Base-by-base conservation (phyloP, 2,329 filamentous ascomycete species). In the Didymella exigua region DNA sequence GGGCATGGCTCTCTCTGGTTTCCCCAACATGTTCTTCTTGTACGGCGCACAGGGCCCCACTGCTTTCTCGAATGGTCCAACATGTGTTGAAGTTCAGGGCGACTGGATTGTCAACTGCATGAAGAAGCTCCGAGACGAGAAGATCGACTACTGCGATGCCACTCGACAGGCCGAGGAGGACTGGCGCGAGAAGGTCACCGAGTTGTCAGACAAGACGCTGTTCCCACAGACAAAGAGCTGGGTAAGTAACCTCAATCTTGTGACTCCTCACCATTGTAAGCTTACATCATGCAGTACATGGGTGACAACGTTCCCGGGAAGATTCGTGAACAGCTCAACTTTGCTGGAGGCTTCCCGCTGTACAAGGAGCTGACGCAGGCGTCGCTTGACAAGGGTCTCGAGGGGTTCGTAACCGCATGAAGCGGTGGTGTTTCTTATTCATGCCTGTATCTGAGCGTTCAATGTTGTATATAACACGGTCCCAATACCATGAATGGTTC, bases 31-130 rank as follows among this genome's bases (percentile, higher is more conserved):
- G 47, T 56, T 56, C 42, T 56, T 56, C 70, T 64, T 78, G 11
- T 80, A 81, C 59, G 77, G 78, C 2, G 73, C 77, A 4, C 78
- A 80, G 52, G 78, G 76, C 0, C 78, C 78, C 0, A 80, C 78
- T 0, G 77, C 78, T 2, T 79, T 79, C 62, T 74, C 71, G 48
- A 81, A 81, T 45, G 78, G 78, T 0, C 78, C 78, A 2, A 76
- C 70, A 26, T 79, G 77, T 56, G 69, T 78, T 19, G 77, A 80
- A 55, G 68, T 72, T 4, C 78, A 81, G 60, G 75, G 73, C 13
- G 76, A 80, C 42, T 80, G 75, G 69, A 77, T 80, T 30, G 74
- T 78, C 27, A 75, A 78, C 44, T 70, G 72, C 9, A 75, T 81
- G 56, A 69, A 71, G 41, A 74, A 73, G 62, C 57, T 74, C 8